Evolutionary conservation across 2,329 filamentous ascomycete genomes (phyloP), one percentile per base, ranked within the genome.

Genomic region (Fusarium veterinarium): DNA sequence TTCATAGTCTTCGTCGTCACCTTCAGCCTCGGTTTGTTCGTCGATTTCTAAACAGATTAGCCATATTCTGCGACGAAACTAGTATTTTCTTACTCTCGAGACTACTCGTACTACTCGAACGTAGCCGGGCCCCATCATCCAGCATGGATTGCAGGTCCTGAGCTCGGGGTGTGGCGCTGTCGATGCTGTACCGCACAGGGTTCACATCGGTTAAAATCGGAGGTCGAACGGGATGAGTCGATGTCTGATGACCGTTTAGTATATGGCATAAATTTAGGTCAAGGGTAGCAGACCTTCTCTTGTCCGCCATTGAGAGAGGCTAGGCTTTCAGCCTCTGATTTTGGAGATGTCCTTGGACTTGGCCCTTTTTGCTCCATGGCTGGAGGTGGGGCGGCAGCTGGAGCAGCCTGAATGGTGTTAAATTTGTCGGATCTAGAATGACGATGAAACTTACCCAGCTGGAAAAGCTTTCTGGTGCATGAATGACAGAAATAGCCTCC

Each of bases 401-500:
- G 81, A 12, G 84, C 83, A 45, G 83, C 81, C 86, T 89, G 58
- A 19, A 37, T 45, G 62, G 35, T n/a, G 40, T 79, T 63, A 81
- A 80, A 62, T 38, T 25, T 17, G 38, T 52, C 16, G 31, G 28
- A 37, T 60, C 31, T 13, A 31, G 4, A 17, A 52, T 51, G 17
- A 20, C 33, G 23, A 61, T 41, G 13, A 46, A 45, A 80, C 89
- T 79, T 81, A 96, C 93, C 89, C 96, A 97, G 75, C 89, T 89
- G 62, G 90, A 88, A 81, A 96, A 98, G 69, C 92, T 93, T 72
- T 94, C 88, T 0, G 95, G 95, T 20, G 93, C 94, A 85, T 97
- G 95, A 75, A 98, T 97, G 60, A 97, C 95, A 3, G 95, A 98
- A 59, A 94, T 88, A 30, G 94, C 92, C 74, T 95, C 94, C 73